Evolutionary conservation across 495 filamentous ascomycete species (phyloP).

Genomic region (Mytilinidion resinicola): DNA sequence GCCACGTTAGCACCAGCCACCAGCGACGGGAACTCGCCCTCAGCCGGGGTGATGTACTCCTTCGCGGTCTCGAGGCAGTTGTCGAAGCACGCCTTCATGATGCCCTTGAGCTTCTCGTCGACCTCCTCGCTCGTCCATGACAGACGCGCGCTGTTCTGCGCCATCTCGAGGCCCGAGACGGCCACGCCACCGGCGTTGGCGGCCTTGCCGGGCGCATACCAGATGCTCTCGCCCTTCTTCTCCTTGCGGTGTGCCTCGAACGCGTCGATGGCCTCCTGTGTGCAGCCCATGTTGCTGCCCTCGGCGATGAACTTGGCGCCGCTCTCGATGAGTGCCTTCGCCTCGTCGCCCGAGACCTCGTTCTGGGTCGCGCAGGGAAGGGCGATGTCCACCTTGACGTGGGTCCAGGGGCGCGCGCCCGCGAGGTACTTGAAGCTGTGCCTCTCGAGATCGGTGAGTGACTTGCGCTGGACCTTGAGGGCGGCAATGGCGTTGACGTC

Average conservation of each 20-base stretch:
- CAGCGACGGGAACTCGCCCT: slow-evolving; percentile 81
- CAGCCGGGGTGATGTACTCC: slow-evolving; percentile 69
- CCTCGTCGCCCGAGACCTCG: slow-evolving; percentile 88
- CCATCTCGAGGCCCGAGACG: slow-evolving; percentile 97
- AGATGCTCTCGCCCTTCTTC: slow-evolving; percentile 69
- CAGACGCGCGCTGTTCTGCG: slow-evolving; percentile 86
- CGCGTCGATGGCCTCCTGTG: slow-evolving; percentile 86
- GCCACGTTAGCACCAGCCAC: slow-evolving; percentile 95
- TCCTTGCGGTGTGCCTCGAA: slow-evolving; percentile 77
- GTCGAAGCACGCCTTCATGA: slow-evolving; percentile 93
- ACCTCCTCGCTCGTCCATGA: slow-evolving; percentile 85
- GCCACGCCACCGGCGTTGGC: slow-evolving; percentile 98
- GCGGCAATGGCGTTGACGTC: slow-evolving; percentile 70
- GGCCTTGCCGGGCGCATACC: slow-evolving; percentile 95
- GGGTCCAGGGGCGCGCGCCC: slow-evolving; percentile 84
- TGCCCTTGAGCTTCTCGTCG: slow-evolving; percentile 81
- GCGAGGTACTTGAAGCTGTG: slow-evolving; percentile 79
- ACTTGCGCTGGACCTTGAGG: slow-evolving; percentile 81
- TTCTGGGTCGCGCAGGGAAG: slow-evolving; percentile 96
- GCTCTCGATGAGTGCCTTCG: slow-evolving; percentile 65
- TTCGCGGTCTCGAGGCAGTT: slow-evolving; percentile 84
- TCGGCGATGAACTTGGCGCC: slow-evolving; percentile 88
- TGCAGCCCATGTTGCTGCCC: slow-evolving; percentile 98
- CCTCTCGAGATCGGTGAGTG: slow-evolving; percentile 60
- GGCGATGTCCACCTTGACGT: slow-evolving; percentile 85